These are phyloP conservation scores for Naegleria lovaniensis DNA, from an alignment of 208 protist genomes.

Conservation along the genomic window DNA sequence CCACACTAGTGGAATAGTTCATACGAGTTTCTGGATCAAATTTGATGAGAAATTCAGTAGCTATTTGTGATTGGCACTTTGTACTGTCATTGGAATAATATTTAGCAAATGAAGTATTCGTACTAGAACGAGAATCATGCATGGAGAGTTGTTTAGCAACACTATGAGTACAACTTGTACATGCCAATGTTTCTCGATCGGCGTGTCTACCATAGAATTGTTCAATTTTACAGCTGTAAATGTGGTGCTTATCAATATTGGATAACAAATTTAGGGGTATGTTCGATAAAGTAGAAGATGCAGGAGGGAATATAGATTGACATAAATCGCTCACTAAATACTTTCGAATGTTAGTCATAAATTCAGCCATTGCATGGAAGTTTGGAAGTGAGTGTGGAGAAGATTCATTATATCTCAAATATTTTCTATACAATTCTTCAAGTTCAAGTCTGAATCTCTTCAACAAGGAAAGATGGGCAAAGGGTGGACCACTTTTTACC, in stretches of 20 bases:
- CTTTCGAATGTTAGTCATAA: neutral
- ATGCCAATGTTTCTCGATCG: neutral
- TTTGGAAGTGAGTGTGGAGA: neutral
- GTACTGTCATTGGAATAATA: neutral
- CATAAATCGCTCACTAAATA: neutral
- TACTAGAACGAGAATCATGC: neutral
- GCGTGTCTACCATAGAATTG: too few species aligned
- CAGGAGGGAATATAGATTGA: neutral
- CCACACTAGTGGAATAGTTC: neutral
- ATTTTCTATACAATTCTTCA: conserved; percentile 6
- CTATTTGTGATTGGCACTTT: neutral
- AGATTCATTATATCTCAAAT: neutral
- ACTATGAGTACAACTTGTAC: neutral
- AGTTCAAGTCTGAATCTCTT: conserved; percentile 11
- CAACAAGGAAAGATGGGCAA: neutral
- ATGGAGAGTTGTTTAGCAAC: neutral
- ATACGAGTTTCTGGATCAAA: neutral
- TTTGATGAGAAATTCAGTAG: neutral
- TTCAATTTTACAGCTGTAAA: neutral
- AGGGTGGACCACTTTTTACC: neutral
- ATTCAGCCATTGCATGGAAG: neutral
- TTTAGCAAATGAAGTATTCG: neutral
- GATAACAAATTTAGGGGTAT: neutral
- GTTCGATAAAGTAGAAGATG: neutral
- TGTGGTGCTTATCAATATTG: neutral